Evolutionary conservation across 202 grass and related monocot genomes (phyloP), one percentile per base, ranked within the genome.

Genomic region (Alloteropsis angusta): DNA sequence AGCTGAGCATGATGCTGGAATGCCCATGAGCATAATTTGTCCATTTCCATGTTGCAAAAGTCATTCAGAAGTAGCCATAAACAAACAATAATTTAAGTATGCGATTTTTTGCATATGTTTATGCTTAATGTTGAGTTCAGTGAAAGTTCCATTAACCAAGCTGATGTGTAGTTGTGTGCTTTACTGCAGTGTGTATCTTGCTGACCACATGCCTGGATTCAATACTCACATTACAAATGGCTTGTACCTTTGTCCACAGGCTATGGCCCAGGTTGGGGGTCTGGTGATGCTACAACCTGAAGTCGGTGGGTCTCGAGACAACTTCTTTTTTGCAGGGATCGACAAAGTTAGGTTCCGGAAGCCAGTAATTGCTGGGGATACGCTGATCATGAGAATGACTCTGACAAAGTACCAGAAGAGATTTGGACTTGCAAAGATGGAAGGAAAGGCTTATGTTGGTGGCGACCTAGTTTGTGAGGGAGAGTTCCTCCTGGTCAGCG

Each of bases 251-350:
- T 58, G 65, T 82, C 36, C 37, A 90, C 76, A 97, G 94, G 92
- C 96, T 60, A 88, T 99, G 96, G 92, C 96, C 39, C 96, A 99
- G 83, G 94, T 97, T 42, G 94, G 94, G 13, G 94, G 94, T 45
- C 45, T 97, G 11, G 91, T 97, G 48, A 93, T 97, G 94, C 56
- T 97, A 50, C 91, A 97, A 48, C 94, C 94, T 38, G 94, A 97
- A 82, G 82, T 97, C 0, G 91, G 94, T 46, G 94, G 94, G 70
- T 93, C 91, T 25, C 87, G 77, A 6, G 92, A 99, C 37, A 99
- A 99, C 56, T 99, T 99, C 90, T 99, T 89, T 48, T 95, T 99
- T 34, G 96, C 92, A 0, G 96, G 96, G 49, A 85, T 99, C 15
- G 96, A 99, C 60, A 99, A 93, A 75, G 92, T 95, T 76, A 95